A percentile compares a stretch with the other conserved stretches of the same genome.
Conservation (phyloP, 306 rosid genomes). For the Dryas alaskensis region DNA sequence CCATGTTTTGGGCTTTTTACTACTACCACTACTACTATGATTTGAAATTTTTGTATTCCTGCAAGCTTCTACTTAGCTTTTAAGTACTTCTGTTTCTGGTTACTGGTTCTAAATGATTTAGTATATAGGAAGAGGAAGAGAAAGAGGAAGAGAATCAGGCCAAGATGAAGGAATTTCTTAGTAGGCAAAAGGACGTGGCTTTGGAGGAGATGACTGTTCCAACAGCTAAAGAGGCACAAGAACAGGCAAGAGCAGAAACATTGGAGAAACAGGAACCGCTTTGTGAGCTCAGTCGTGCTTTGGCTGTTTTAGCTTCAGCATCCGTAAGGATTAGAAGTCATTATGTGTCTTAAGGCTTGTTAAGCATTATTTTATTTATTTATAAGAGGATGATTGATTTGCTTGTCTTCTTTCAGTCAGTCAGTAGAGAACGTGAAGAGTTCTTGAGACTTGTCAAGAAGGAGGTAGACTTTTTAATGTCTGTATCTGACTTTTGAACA, state of each 20-base stretch:
- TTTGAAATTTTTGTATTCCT: no score
- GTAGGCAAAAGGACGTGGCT: constrained; percentile 60
- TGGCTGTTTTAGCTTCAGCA: constrained; percentile 95
- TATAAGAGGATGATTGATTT: no score
- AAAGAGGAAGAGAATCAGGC: constrained; percentile 66
- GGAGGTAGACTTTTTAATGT: constrained; percentile 54
- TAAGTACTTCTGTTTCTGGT: neutral
- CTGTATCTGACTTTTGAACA: no score
- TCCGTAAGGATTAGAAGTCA: constrained; percentile 61
- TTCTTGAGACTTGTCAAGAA: constrained; percentile 84
- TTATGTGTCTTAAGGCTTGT: no score
- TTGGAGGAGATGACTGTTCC: constrained; percentile 74
- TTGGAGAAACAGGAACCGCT: constrained; percentile 81
- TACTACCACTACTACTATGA: no score
- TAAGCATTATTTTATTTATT: constrained; percentile 6
- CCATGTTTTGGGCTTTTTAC: no score
- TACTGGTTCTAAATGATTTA: neutral
- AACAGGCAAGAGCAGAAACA: constrained; percentile 64
- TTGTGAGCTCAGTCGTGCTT: constrained; percentile 86
- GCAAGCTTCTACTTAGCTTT: no score
- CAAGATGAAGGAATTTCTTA: constrained; percentile 47
- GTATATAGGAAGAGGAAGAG: constrained; percentile 78
- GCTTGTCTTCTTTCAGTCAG: constrained; percentile 61
- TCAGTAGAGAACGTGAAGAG: constrained; percentile 91
- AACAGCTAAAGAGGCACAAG: constrained; percentile 66